A percentile compares a stretch with the other conserved stretches of the same genome.
Conservation (phyloP, 1,284 basidiomycete genomes). For the Takashimella koratensis region DNA sequence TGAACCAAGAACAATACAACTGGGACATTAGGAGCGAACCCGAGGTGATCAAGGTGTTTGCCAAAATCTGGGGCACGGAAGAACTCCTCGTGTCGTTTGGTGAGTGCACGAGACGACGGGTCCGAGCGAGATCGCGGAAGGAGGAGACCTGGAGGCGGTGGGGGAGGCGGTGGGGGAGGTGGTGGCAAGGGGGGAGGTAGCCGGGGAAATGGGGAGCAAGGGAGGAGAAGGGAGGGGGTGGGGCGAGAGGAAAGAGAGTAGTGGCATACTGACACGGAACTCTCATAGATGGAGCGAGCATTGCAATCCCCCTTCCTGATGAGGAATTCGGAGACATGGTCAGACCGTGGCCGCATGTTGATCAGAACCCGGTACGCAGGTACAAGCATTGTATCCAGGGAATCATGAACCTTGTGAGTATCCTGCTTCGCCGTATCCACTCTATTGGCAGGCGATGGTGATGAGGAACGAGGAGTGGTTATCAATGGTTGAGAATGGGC, state of each 20-base stretch:
- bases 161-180: no score
- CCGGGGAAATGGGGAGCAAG: no score
- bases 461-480: no score
- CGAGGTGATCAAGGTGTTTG: slow-evolving; percentile 40
- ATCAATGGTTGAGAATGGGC: no score
- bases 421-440: background rate
- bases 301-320: slow-evolving; percentile 34
- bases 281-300: no score
- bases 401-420: slow-evolving; percentile 40
- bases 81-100: slow-evolving; percentile 46
- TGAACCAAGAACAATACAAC: slow-evolving; percentile 46
- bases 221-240: no score
- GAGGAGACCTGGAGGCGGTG: no score
- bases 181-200: no score
- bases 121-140: no score
- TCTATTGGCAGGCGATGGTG: no score
- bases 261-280: no score
- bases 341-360: slow-evolving; percentile 46
- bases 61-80: slow-evolving; percentile 48
- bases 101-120: slow-evolving; percentile 27
- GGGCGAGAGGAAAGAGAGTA: no score
- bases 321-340: slow-evolving; percentile 20
- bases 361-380: slow-evolving; percentile 43
- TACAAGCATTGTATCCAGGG: slow-evolving; percentile 50
- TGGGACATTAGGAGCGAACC: slow-evolving; percentile 49